Evolutionary conservation across 139 green algal genomes (phyloP), one percentile per base, ranked within the genome.

Genomic region (Chlamydomonas asymmetrica): DNA sequence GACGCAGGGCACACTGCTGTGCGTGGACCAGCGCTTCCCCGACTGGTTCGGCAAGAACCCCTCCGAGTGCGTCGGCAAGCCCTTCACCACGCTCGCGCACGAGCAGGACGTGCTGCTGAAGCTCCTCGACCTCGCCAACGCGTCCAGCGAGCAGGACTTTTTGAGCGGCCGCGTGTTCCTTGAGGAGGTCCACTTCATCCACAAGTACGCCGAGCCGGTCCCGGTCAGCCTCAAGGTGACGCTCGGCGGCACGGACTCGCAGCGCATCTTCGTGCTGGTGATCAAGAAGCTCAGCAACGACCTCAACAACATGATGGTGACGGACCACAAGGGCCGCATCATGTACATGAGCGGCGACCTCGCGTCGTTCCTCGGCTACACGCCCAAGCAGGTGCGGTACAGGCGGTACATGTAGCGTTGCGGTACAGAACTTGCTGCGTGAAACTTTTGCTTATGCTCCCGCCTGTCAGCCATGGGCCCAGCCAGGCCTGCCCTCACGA

Each of bases 301-400:
- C 43, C 45, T 69, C 29, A 74, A 79, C 48, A 41, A 81, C 65
- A 66, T 87, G 43, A 78, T 88, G 71, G 82, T 83, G 0, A 68
- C 72, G 0, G 82, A 88, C 78, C 60, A 71, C 75, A 80, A 76
- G 71, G 82, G 82, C 37, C 71, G 66, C 49, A 81, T 88, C 54
- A 65, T 68, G 52, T 82, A 85, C 67, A 63, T 79, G 57, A 88
- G 75, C 38, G 77, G 37, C 52, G 45, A 76, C 62, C 79, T 85
- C 22, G 82, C 82, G 0, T 29, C 41, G 4, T 54, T 75, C 34
- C 82, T 88, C 54, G 78, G 75, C 27, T 63, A 52, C 45, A 78
- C 69, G 25, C 23, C 70, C 20, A 74, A 79, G 67, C 62, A 54
- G 57, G 37, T 86, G 57, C 4, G 74, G 1, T 13, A 34, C 4